phyloP scores from a whole-genome alignment of 164 flowering plant genomes.

The Euptelea pleiosperma region DNA sequence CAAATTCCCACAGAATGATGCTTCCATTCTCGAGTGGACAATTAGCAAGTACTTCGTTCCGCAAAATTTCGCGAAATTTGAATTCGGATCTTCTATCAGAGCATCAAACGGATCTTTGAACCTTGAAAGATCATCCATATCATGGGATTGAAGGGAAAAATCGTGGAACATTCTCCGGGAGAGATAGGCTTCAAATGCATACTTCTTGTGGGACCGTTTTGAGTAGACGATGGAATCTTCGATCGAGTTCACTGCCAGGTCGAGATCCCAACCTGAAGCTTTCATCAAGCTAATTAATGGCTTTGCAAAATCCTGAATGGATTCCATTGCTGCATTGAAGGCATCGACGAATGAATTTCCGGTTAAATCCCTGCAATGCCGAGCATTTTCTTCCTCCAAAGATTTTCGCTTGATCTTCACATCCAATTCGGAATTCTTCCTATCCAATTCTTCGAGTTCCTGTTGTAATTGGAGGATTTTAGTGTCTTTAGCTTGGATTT shows the following conservation, averaged over 20 bases:
- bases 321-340: constrained; percentile 31
- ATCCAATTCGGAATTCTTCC: constrained; percentile 23
- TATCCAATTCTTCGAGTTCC: constrained; percentile 29
- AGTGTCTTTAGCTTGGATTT: constrained; percentile 24
- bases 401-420: constrained; percentile 20
- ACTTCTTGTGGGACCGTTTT: constrained; percentile 48
- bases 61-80: constrained; percentile 50
- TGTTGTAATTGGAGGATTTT: constrained; percentile 25
- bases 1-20: constrained; percentile 57
- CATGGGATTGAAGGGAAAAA: constrained; percentile 8
- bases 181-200: constrained; percentile 63
- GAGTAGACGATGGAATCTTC: constrained; percentile 29
- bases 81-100: constrained; percentile 37
- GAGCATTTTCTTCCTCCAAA: constrained; percentile 20
- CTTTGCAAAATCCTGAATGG: constrained; percentile 69
- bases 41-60: constrained; percentile 41
- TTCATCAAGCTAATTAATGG: constrained; percentile 52
- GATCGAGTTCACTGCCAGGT: constrained; percentile 40
- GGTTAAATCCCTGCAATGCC: constrained; percentile 6
- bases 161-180: constrained; percentile 49
- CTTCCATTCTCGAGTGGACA: constrained; percentile 52
- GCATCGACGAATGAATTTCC: constrained; percentile 17
- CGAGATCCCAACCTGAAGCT: constrained; percentile 61
- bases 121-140: constrained; percentile 23
- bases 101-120: constrained; percentile 43